phyloP scores from a whole-genome alignment of 2,329 filamentous ascomycete species.

The Aspergillus clavatus region DNA sequence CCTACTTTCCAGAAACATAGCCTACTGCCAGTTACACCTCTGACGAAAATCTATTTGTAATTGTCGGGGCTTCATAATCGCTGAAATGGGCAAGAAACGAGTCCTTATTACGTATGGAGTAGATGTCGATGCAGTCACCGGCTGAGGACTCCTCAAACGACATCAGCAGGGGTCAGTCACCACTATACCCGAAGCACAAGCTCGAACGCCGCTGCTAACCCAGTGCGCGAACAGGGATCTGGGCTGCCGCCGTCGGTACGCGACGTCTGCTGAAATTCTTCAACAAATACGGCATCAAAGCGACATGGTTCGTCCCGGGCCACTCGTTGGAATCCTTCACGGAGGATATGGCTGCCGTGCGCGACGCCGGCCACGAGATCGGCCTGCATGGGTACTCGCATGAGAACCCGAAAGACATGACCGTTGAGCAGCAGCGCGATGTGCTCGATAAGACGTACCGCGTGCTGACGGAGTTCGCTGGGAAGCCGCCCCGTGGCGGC shows the following conservation, averaged over 20 bases:
- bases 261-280: slow-evolving; percentile 65
- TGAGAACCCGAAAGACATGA: slow-evolving; percentile 70
- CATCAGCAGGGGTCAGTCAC: slow-evolving; percentile 25
- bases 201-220: too few relatives aligned
- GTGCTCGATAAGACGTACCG: slow-evolving; percentile 72
- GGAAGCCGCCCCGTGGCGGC: slow-evolving; percentile 67
- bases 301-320: slow-evolving; percentile 62
- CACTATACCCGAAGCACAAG: slow-evolving; percentile 1
- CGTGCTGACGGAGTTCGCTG: slow-evolving; percentile 68
- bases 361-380: slow-evolving; percentile 61
- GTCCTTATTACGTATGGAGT: slow-evolving; percentile 28
- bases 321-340: slow-evolving; percentile 63
- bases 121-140: slow-evolving; percentile 31
- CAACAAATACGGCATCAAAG: slow-evolving; percentile 66
- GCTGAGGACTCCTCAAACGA: slow-evolving; percentile 32
- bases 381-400: slow-evolving; percentile 70
- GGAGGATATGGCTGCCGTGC: slow-evolving; percentile 57
- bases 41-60: too few relatives aligned
- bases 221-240: slow-evolving; percentile 50
- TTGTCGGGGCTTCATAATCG: too few relatives aligned
- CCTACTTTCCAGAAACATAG: too few relatives aligned
- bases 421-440: slow-evolving; percentile 67
- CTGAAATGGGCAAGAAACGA: slow-evolving; percentile 12
- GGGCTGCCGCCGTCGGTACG: slow-evolving; percentile 63
- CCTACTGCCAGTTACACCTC: too few relatives aligned